Evolutionary conservation across 176 grass and related monocot species (phyloP), one percentile per base, ranked within the genome.

Genomic region (Dactylis glomerata): DNA sequence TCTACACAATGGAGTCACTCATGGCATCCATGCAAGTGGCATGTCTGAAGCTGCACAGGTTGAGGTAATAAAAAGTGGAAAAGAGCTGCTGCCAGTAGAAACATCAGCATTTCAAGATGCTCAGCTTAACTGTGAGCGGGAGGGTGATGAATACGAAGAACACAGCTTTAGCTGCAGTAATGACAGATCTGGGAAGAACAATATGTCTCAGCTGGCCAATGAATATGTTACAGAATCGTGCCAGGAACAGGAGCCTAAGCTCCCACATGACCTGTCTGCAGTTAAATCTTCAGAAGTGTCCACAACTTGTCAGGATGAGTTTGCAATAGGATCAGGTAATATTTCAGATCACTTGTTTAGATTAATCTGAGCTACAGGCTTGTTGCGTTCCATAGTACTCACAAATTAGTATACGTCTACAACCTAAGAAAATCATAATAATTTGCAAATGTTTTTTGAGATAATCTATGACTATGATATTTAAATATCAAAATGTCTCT

Each of bases 311-410:
- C 44, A 50, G 27, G 72, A 33, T 51, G 27, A 75, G 38, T 46
- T 30, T 73, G 19, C 62, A 45, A 16, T 59, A n/a, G 37, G 27
- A 73, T 34, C 81, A 46, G 81, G 68, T 83, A 6, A 36, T 70
- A 30, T 70, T 82, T 52, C 44, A 57, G 33, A 40, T 40, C 26
- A 45, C 56, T 79, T 45, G 26, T 22, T 45, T 31, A 45, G 77
- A 56, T 33, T 52, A 42, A 61, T 22, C 10, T 31, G 17, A 20
- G 37, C 45, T 38, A 51, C 27, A 11, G 11, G 6, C 73, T 76
- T 63, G 77, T 32, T 64, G 45, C 40, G 32, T 63, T 79, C 56
- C 56, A 73, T 73, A 73, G 70, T 10, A 73, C 24, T 72, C 42
- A 8, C n/a, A n/a, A n/a, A n/a, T n/a, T 46, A 45, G 20, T 44